Conservation (phyloP, 495 filamentous ascomycete species). For the Aspergillus wentii region DNA sequence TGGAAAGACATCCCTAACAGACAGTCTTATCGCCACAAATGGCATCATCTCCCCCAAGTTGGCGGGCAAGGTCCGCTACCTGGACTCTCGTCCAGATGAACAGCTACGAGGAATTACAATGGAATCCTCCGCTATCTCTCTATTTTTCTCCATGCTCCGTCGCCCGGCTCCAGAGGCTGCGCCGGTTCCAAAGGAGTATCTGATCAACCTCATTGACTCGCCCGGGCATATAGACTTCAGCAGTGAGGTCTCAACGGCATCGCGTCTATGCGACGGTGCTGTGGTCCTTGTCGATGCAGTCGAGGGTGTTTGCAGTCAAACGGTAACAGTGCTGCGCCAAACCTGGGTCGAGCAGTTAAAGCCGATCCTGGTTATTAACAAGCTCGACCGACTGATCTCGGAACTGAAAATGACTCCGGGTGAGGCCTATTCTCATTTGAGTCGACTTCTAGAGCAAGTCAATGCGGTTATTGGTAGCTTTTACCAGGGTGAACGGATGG, state of each 20-base stretch:
- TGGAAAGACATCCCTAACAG: conserved; percentile 96
- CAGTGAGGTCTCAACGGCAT: conserved; percentile 95
- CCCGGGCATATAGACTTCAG: conserved; percentile 99
- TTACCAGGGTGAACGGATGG: conserved; percentile 97
- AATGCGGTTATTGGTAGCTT: conserved; percentile 98
- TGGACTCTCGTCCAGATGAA: conserved; percentile 95
- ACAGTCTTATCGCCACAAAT: conserved; percentile 96
- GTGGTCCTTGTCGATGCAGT: conserved; percentile 96
- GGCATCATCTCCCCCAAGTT: conserved; percentile 98
- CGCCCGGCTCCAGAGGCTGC: conserved; percentile 60
- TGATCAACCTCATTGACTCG: conserved; percentile 97
- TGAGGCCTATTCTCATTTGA: conserved; percentile 89
- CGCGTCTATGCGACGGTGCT: conserved; percentile 89
- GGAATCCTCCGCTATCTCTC: conserved; percentile 97
- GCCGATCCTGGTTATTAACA: conserved; percentile 94
- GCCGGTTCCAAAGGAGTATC: conserved; percentile 75
- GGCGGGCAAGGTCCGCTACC: conserved; percentile 95
- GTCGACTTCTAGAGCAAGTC: conserved; percentile 85
- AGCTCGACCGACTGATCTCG: conserved; percentile 90
- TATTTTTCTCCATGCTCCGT: conserved; percentile 89
- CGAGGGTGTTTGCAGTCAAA: conserved; percentile 97
- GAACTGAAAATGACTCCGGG: conserved; percentile 87
- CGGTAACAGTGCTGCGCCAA: conserved; percentile 91
- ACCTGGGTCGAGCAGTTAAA: conserved; percentile 95
- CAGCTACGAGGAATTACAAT: conserved; percentile 97